A percentile compares a stretch with the other conserved stretches of the same genome.
These are phyloP conservation scores for Fusarium solani-melongenae DNA, from an alignment of 2,329 filamentous ascomycete species.

Conservation along the genomic window DNA sequence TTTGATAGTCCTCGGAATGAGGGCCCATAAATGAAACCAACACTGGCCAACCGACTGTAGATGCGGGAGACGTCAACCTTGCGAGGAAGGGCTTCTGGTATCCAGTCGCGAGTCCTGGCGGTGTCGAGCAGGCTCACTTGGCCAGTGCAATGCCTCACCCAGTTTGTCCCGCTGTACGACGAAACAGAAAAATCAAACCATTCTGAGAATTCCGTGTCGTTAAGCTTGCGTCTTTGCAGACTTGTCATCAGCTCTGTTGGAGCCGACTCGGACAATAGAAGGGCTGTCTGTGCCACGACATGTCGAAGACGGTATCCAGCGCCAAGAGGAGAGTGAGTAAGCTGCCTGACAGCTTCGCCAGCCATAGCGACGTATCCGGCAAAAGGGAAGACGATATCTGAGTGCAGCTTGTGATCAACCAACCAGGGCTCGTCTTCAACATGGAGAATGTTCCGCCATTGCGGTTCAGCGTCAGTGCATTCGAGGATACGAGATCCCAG, in stretches of 20 bases:
- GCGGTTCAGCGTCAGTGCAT: conserved; percentile 36
- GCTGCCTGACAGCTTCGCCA: conserved; percentile 49
- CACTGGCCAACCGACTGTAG: background rate
- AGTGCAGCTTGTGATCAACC: conserved; percentile 49
- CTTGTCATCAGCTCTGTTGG: conserved; percentile 17
- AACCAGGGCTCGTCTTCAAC: conserved; percentile 51
- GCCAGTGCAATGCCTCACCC: conserved; percentile 24
- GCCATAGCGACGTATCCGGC: conserved; percentile 54
- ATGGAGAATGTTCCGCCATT: conserved; percentile 42
- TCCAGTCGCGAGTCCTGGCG: background rate
- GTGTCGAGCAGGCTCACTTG: conserved; percentile 7
- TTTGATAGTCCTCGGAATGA: background rate
- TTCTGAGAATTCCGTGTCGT: conserved; percentile 11
- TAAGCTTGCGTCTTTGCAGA: conserved; percentile 2
- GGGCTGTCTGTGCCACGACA: conserved; percentile 8
- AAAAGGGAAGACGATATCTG: conserved; percentile 38
- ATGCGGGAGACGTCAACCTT: background rate
- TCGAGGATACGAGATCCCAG: conserved; percentile 46
- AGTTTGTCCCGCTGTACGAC: conserved; percentile 9
- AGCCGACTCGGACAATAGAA: background rate
- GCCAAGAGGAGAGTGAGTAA: background rate
- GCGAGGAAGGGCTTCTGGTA: background rate
- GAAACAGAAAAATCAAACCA: conserved; percentile 24
- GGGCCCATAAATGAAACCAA: conserved; percentile 4
- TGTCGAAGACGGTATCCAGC: conserved; percentile 2